Percentiles rank a stretch among this genome's conserved stretches.
These are phyloP conservation scores for Fusarium sp. DNA, from an alignment of 2,329 filamentous ascomycete species.

Conservation along the genomic window DNA sequence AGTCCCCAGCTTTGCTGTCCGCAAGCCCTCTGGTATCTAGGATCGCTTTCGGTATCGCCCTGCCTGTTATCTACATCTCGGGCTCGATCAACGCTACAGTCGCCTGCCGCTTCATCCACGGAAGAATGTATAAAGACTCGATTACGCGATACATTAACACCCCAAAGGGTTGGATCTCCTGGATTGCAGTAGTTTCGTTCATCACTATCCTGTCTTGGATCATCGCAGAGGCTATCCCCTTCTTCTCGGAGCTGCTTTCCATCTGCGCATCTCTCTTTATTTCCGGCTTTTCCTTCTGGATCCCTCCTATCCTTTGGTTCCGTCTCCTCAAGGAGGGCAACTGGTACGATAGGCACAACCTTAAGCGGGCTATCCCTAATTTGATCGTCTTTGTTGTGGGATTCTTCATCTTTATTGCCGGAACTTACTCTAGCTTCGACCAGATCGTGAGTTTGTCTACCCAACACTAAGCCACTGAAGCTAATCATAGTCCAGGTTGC, in stretches of 20 bases:
- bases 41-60: neutral
- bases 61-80: neutral
- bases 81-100: neutral
- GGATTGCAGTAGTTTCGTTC: neutral
- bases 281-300: constrained; percentile 1
- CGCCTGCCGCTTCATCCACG: neutral
- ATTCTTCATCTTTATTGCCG: neutral
- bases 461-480: neutral
- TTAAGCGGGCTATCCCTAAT: neutral
- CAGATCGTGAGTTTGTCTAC: neutral
- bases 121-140: neutral
- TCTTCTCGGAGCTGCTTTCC: constrained; percentile 4
- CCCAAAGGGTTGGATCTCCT: neutral
- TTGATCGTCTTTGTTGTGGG: neutral
- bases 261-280: neutral
- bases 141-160: constrained; percentile 3
- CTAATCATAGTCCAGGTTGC: neutral
- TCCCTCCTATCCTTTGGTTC: constrained; percentile 4
- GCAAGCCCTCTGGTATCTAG: neutral
- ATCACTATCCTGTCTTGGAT: neutral
- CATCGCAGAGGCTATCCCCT: constrained; percentile 1
- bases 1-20: neutral
- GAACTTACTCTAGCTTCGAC: neutral
- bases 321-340: neutral
- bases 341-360: neutral